A percentile compares a stretch with the other conserved stretches of the same genome.
These are phyloP conservation scores for Copromyces sp. DNA, from an alignment of 495 filamentous ascomycete genomes.

Conservation along the genomic window DNA sequence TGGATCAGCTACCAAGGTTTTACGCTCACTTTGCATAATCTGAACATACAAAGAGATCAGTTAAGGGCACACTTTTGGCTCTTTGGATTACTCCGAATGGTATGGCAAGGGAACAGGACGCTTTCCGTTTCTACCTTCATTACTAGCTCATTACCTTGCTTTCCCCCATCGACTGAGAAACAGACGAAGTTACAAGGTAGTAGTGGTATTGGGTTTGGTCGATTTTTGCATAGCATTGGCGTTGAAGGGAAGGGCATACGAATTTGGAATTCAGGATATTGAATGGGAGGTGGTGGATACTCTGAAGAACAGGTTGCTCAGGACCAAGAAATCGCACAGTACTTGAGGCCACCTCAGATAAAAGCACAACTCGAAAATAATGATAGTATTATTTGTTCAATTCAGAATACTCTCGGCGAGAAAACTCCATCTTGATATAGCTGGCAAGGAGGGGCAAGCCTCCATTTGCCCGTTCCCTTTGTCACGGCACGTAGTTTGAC, in stretches of 20 bases:
- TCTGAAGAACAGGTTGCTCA: neutral
- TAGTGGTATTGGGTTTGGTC: neutral
- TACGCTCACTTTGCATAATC: neutral
- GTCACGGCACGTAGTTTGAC: too few species aligned
- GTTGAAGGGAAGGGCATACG: neutral
- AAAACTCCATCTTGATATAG: neutral
- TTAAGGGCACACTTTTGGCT: neutral
- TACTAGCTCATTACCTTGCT: neutral
- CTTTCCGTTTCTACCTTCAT: neutral
- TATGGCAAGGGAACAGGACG: neutral
- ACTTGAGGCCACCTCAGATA: too few species aligned
- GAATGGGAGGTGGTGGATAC: neutral
- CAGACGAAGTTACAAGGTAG: neutral
- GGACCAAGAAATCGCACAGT: neutral
- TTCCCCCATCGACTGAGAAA: neutral
- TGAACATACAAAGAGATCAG: neutral
- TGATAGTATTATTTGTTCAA: neutral
- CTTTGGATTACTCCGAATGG: neutral
- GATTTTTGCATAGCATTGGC: neutral
- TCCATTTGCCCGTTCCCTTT: too few species aligned
- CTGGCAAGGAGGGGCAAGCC: neutral
- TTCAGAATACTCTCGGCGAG: neutral
- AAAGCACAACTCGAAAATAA: neutral
- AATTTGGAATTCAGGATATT: neutral
- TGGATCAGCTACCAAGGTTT: conserved; percentile 10